These are phyloP conservation scores for Aspergillus taichungensis DNA, from an alignment of 495 filamentous ascomycete genomes.

Conservation along the genomic window DNA sequence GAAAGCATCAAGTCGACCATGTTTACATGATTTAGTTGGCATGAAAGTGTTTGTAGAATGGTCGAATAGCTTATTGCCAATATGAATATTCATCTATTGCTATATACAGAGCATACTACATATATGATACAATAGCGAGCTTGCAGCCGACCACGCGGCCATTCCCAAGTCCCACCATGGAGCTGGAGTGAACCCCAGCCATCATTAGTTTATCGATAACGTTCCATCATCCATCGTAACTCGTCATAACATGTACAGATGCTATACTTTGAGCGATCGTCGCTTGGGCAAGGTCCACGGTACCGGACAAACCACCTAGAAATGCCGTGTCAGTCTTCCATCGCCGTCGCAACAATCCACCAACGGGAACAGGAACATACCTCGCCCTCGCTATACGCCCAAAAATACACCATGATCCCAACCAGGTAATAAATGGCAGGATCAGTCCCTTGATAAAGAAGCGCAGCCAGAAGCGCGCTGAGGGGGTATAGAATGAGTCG, in stretches of 20 bases:
- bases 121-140: too few relatives aligned
- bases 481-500: slow-evolving; percentile 79
- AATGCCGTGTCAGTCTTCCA: slow-evolving; percentile 7
- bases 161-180: too few relatives aligned
- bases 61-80: too few relatives aligned
- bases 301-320: slow-evolving; percentile 44
- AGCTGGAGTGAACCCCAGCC: too few relatives aligned
- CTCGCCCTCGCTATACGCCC: slow-evolving; percentile 96
- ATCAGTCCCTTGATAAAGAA: slow-evolving; percentile 91
- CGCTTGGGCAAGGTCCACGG: slow-evolving; percentile 48
- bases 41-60: too few relatives aligned
- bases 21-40: too few relatives aligned
- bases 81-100: too few relatives aligned
- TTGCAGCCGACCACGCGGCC: too few relatives aligned
- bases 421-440: slow-evolving; percentile 87
- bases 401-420: slow-evolving; percentile 83
- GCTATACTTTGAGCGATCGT: slow-evolving; percentile 23
- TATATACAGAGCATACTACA: too few relatives aligned
- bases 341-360: not conserved
- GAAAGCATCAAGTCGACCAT: too few relatives aligned
- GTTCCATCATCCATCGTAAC: not conserved
- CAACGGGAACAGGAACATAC: slow-evolving; percentile 47
- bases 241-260: not conserved
- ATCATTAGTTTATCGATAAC: too few relatives aligned
- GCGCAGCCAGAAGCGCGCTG: slow-evolving; percentile 57